Base-by-base conservation (phyloP, 2,329 filamentous ascomycete genomes). In the Onygenales sp. region DNA sequence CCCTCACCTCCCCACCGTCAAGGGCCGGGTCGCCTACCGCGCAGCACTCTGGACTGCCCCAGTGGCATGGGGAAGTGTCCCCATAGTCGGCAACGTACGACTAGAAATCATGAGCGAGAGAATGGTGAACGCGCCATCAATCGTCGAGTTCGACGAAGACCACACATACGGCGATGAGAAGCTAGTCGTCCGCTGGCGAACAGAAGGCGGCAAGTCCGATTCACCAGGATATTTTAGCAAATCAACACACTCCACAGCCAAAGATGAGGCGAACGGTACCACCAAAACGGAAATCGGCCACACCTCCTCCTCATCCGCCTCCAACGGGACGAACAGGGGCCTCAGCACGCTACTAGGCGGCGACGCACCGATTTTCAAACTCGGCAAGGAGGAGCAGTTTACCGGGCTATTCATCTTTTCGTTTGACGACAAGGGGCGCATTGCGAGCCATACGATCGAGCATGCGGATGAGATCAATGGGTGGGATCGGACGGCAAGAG, bases 11-110 rank as follows among this genome's bases (percentile, higher is more conserved):
- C 93, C 93, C 36, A 87, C 84, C n/a, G 93, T 97, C 42, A 89
- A 88, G 32, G 93, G 93, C 51, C 83, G 87, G 46, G 86, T 96
- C 38, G 86, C 89, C 47, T 98, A 98, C 69, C 87, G 87, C 38
- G 92, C 93, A 14, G 93, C 93, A 2, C 77, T 98, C 39, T 97
- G 91, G 91, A 96, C 93, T 0, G 90, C 91, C 0, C 93, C 93
- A 0, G 86, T 98, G 50, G 92, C 91, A 33, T 98, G 93, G 93
- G 94, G 94, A 64, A 83, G 88, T 32, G 80, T 98, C 1, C 93
- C 93, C 2, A 82, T 97, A 17, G 80, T 96, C 35, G 91, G 92
- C 60, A 95, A 95, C 64, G 89, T 96, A 44, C 85, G 84, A 61
- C 80, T 98, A 9, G 84, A 89, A 62, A 93, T 98, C 51, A 71